Evolutionary conservation across 176 grass and related monocot species (phyloP).

Genomic region (Microstegium vimineum): DNA sequence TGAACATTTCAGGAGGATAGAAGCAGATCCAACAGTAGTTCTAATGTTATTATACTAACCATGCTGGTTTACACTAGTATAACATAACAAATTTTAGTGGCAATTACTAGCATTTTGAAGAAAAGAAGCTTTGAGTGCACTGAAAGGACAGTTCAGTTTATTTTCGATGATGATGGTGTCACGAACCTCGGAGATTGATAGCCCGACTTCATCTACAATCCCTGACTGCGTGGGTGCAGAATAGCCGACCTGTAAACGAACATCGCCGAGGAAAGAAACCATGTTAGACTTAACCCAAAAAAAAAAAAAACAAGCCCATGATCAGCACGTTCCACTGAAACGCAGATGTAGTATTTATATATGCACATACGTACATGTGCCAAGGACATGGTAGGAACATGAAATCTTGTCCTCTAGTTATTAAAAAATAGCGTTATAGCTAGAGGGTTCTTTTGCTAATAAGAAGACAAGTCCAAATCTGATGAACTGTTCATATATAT

Average conservation of each 20-base stretch:
- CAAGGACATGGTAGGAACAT: not conserved
- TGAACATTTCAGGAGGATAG: not conserved
- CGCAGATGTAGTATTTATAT: not conserved
- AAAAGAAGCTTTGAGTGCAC: not conserved
- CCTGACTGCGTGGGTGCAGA: slow-evolving; percentile 69
- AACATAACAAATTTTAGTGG: not conserved
- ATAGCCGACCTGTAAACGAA: slow-evolving; percentile 52
- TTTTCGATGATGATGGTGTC: not conserved
- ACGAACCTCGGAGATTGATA: slow-evolving; percentile 55
- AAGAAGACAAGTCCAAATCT: slow-evolving; percentile 3
- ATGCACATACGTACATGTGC: not conserved
- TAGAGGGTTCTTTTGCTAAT: not conserved
- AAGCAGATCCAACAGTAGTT: not conserved
- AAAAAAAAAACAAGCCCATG: not conserved
- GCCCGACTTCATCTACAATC: slow-evolving; percentile 51
- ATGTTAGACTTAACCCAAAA: not conserved
- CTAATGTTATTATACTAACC: not conserved
- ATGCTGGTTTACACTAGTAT: not conserved
- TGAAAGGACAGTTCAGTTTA: not conserved
- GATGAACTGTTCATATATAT: not conserved
- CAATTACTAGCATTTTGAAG: not conserved
- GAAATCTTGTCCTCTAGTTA: slow-evolving; percentile 21
- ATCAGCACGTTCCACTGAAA: not conserved
- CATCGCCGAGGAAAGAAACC: not conserved
- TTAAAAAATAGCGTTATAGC: not conserved